These are phyloP conservation scores for Penicillium brasilianum DNA, from an alignment of 2,329 filamentous ascomycete species.

Conservation along the genomic window DNA sequence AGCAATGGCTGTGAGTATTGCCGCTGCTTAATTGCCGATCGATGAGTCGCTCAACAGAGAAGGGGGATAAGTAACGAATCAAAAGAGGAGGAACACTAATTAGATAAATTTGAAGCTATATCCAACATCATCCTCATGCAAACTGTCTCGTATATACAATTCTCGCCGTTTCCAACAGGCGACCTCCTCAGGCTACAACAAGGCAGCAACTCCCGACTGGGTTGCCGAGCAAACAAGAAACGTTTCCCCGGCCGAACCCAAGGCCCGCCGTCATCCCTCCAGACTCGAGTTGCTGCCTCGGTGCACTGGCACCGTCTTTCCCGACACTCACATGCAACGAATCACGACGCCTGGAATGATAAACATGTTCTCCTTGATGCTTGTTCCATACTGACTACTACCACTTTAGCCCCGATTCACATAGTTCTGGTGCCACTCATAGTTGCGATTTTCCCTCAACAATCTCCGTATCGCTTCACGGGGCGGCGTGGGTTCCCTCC, in stretches of 20 bases:
- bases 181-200: slow-evolving; percentile 19
- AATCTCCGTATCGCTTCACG: slow-evolving; percentile 41
- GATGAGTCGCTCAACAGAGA: not conserved
- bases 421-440: slow-evolving; percentile 55
- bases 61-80: not conserved
- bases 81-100: too few species aligned
- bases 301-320: slow-evolving; percentile 2
- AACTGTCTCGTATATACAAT: not conserved
- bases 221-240: slow-evolving; percentile 21
- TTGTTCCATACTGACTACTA: not conserved
- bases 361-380: not conserved
- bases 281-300: slow-evolving; percentile 11
- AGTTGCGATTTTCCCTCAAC: slow-evolving; percentile 40
- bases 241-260: slow-evolving; percentile 7
- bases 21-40: slow-evolving; percentile 1
- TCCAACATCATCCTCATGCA: not conserved
- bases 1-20: slow-evolving; percentile 10
- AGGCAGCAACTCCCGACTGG: slow-evolving; percentile 19
- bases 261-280: not conserved
- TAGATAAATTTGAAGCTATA: not conserved
- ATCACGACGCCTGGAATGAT: not conserved
- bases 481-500: slow-evolving; percentile 49
- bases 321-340: slow-evolving; percentile 8
- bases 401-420: slow-evolving; percentile 24
- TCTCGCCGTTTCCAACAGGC: not conserved